phyloP scores from a whole-genome alignment of 73 alveolate species.

The Paramecium primaurelia region DNA sequence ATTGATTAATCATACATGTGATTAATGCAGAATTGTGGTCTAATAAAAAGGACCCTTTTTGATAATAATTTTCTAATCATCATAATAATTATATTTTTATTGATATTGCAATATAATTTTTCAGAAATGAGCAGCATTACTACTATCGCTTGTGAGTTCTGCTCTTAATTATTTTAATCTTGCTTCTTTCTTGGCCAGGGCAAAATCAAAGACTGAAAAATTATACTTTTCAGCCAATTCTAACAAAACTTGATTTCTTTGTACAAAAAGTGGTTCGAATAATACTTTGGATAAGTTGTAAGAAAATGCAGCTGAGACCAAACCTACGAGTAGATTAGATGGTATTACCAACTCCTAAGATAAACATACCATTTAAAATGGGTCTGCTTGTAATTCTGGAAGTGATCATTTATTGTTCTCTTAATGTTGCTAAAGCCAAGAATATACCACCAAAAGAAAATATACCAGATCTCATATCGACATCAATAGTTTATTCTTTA shows the following conservation, averaged over 20 bases:
- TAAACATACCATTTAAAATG: background rate
- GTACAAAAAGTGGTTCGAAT: conserved; percentile 54
- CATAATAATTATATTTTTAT: background rate
- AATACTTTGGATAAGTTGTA: background rate
- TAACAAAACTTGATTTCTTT: background rate
- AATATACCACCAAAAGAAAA: background rate
- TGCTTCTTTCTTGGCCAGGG: conserved; percentile 63
- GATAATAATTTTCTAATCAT: background rate
- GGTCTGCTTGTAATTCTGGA: conserved; percentile 22
- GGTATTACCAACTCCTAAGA: background rate
- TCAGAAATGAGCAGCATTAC: conserved; percentile 38
- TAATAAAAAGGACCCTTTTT: background rate
- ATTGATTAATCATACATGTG: background rate
- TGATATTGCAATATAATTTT: background rate
- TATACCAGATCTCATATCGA: background rate
- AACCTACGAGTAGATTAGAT: background rate
- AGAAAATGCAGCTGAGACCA: background rate
- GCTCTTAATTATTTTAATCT: conserved; percentile 48
- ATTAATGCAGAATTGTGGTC: background rate
- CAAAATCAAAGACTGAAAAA: conserved; percentile 57
- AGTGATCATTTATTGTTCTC: background rate
- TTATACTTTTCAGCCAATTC: conserved; percentile 56
- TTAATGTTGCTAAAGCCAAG: background rate
- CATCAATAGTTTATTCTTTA: background rate
- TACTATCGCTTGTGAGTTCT: conserved; percentile 57